Evolutionary conservation across 805 yeast species (phyloP), one percentile per base, ranked within the genome.

Genomic region (Lipomyces sp.): DNA sequence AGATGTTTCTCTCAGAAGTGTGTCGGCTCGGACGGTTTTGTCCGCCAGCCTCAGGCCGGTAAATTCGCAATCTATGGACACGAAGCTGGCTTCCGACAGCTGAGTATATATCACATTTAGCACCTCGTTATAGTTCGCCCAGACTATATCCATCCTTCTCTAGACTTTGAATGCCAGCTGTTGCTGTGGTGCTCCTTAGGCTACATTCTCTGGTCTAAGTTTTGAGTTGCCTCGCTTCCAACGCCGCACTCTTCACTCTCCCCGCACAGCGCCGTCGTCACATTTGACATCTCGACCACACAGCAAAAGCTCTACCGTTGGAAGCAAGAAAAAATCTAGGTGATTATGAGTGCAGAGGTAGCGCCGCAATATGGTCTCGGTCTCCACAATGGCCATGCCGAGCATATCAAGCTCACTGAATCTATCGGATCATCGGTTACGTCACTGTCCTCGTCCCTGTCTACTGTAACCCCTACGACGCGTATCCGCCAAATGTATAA

Each of bases 391-490:
- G n/a, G 2, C 48, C 48, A 42, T 13, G 48, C 18, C 15, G 24
- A 11, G 24, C 48, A 5, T 42, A 42, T 15, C 18, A 18, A 42
- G 48, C 48, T 15, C 8, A 42, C n/a, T 15, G 24, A 15, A 6
- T 37, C 51, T 15, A 51, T 57, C 24, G 32, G 32, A 4, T 57
- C 60, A n/a, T 37, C 51, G 32, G 34, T 18, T n/a, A 29, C 62
- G 4, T 37, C 63, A 45, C 6, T 42, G 29, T 39, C 64, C 35
- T 60, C 64, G 42, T 61, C 67, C n/a, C 24, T 57, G 29, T 56
- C 51, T 11, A n/a, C 59, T 32, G 29, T 57, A 29, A 45, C 65
- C 15, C 62, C 65, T 7, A 24, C 58, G 5, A 50, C 34, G 13
- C 60, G 60, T 7, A 61, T 48, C 11, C 60, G 61, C 13, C 33